Evolutionary conservation across 768 basidiomycete genomes (phyloP).

Genomic region (Megacollybia marginata): DNA sequence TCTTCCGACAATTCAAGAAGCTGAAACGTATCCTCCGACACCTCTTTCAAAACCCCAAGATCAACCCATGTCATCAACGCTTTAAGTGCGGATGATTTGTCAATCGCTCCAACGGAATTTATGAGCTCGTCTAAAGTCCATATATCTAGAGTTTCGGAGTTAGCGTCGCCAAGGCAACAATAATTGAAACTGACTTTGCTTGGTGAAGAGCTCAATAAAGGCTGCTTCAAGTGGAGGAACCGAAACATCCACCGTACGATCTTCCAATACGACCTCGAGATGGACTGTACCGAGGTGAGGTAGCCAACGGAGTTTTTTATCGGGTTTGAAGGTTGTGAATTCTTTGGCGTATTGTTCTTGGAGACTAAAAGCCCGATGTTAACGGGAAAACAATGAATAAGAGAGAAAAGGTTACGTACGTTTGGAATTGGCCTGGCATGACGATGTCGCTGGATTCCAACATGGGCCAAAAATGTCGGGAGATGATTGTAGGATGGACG

Average conservation of each 20-base stretch:
- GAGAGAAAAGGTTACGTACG: constrained; percentile 39
- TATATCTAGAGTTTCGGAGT: constrained; percentile 32
- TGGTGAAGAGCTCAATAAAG: constrained; percentile 78
- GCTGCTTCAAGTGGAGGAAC: constrained; percentile 89
- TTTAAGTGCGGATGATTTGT: constrained; percentile 57
- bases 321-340: constrained; percentile 82
- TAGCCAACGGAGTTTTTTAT: constrained; percentile 86
- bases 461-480: constrained; percentile 91
- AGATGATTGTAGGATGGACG: constrained; percentile 87
- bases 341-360: constrained; percentile 72
- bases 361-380: constrained; percentile 34
- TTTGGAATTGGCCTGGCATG: constrained; percentile 82
- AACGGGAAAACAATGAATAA: constrained; percentile 2
- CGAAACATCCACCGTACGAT: constrained; percentile 67
- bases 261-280: constrained; percentile 75
- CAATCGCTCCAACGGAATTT: constrained; percentile 54
- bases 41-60: constrained; percentile 61
- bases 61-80: constrained; percentile 82
- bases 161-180: background rate
- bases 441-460: constrained; percentile 64
- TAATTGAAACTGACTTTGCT: constrained; percentile 43
- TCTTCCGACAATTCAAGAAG: constrained; percentile 60
- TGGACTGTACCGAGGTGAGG: constrained; percentile 83
- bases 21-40: constrained; percentile 44
- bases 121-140: constrained; percentile 72